Evolutionary conservation across 192 early-diverging fungal species (phyloP).

Genomic region (Linnemannia hyalina): DNA sequence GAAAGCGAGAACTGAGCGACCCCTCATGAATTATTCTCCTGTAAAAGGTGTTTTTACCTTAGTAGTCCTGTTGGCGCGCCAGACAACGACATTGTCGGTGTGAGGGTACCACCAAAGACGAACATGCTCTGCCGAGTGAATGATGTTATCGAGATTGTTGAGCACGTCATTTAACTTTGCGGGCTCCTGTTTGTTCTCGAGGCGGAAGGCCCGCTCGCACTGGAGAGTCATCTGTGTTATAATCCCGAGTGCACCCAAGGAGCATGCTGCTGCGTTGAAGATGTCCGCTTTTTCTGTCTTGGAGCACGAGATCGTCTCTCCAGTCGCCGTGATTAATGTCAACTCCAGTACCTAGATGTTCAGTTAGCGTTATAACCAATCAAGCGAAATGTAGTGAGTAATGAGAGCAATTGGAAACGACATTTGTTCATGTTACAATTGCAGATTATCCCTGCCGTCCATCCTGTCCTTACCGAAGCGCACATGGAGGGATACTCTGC

Average conservation of each 20-base stretch:
- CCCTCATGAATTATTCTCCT: not conserved
- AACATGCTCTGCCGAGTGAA: constrained; percentile 78
- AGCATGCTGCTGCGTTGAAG: constrained; percentile 77
- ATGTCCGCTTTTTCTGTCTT: constrained; percentile 59
- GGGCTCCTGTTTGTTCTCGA: constrained; percentile 78
- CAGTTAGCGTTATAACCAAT: not conserved
- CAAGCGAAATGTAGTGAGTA: not conserved
- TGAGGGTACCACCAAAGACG: constrained; percentile 88
- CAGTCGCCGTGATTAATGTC: constrained; percentile 72
- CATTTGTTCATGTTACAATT: not conserved
- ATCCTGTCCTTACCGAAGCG: constrained; percentile 58
- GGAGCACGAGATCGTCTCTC: constrained; percentile 66
- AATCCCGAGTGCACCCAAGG: constrained; percentile 77
- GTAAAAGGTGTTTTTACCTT: constrained; percentile 15
- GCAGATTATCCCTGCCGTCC: not conserved
- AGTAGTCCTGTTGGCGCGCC: constrained; percentile 73
- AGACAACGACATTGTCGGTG: constrained; percentile 76
- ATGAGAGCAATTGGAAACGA: not conserved
- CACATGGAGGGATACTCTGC: constrained; percentile 71
- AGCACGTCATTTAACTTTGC: constrained; percentile 68
- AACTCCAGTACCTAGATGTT: constrained; percentile 63
- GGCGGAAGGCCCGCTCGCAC: constrained; percentile 71
- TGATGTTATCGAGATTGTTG: constrained; percentile 61
- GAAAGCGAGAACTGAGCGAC: not conserved
- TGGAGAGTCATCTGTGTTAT: constrained; percentile 76